Evolutionary conservation across 2,329 filamentous ascomycete species (phyloP), one percentile per base, ranked within the genome.

Genomic region (Periconia digitata): DNA sequence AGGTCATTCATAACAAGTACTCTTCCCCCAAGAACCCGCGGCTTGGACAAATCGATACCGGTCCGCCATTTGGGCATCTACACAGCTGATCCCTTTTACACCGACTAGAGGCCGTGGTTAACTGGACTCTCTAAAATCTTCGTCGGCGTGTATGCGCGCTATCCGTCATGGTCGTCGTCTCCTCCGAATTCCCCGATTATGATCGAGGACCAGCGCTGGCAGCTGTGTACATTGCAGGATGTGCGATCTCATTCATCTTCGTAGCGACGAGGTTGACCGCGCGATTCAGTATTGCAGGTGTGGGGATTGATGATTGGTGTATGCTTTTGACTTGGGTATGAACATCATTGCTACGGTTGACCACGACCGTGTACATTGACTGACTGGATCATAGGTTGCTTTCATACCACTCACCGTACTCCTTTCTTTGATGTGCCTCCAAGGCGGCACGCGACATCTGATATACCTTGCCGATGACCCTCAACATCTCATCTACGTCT

Each of bases 221-320:
- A 10, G 52, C 54, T 1, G 50, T 52, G 3, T 59, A 57, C 37
- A 57, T 59, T 23, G 49, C 49, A 18, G 58, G 54, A 49, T 58
- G 53, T 39, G 47, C 37, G 1, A 17, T 61, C 8, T 44, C 52
- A 10, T 49, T 55, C 21, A 36, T 61, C 18, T 54, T 61, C 23
- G 56, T 61, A 4, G 53, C 40, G 29, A 50, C 50, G 49, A 32
- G 58, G 27, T 38, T 61, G 18, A 56, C 43, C 18, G 54, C 58
- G n/a, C 40, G 58, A 6, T 56, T 50, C 41, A 56, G 51, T 29
- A 57, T 61, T 36, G 51, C 53, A 2, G 51, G 51, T 43, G 53
- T 61, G 13, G 55, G 54, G 16, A 50, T 57, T 24, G 58, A 61
- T 41, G 58, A 61, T 36, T 59, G 55, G 54, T 46, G 37, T 39